Evolutionary conservation across 164 flowering plant species (phyloP), one percentile per base, ranked within the genome.

Genomic region (Umbilicus rupestris): DNA sequence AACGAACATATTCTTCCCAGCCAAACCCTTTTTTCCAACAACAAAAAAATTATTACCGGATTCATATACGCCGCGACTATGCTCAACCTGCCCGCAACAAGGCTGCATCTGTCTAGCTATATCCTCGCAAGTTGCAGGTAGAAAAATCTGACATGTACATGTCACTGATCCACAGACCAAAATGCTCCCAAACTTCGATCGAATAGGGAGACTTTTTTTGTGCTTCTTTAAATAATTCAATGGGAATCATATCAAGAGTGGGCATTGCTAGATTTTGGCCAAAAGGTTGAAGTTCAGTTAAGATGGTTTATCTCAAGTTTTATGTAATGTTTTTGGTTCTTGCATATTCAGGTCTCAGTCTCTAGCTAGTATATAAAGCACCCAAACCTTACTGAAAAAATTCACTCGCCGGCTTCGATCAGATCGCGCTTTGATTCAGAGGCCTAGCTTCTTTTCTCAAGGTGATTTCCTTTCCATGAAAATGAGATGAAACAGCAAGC

Each of bases 231-330:
- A 72, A 72, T 74, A 82, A 79, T 74, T 74, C 75, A 76, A 35
- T 67, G 65, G 66, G 84, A 77, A 81, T 81, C 73, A 67, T 64
- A 47, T 59, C 67, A 77, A 81, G 73, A 71, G 62, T 24, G 67
- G 64, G 42, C 42, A 62, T 62, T 62, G 33, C 64, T 35, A 29
- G 65, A 63, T 35, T 63, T 37, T 31, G 45, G 65, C 28, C 39
- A 20, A 37, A 35, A 17, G 42, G 37, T n/a, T 22, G 11, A 62
- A 62, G 65, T 33, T 35, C 28, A 1, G 16, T 62, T 37, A 62
- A 39, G 24, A 63, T 20, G 19, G 45, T 33, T 63, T 62, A 31
- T 62, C 42, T 62, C n/a, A 29, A 33, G 9, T 39, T 5, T 16
- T 33, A 37, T 4, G 60, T 55, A 37, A 63, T 63, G 65, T 29